Base-by-base conservation (phyloP, 2,329 filamentous ascomycete species). In the Dothiorella sarmentorum region DNA sequence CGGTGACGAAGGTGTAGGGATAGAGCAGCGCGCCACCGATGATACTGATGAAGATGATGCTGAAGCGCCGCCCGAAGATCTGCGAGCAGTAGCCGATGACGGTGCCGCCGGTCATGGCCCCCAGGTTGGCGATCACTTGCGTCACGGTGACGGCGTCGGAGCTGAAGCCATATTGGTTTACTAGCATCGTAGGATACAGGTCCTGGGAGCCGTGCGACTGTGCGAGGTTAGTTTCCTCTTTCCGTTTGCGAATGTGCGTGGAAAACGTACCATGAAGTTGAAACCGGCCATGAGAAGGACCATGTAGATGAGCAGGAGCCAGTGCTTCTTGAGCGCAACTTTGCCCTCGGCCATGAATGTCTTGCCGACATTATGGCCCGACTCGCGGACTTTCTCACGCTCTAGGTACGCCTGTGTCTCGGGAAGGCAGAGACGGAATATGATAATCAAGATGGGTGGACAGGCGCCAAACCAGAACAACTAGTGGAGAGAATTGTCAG, bases 231-330 rank as follows among this genome's bases (percentile, higher is more conserved):
- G 40, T 11, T 73, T 75, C 59, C 40, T 55, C 7, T 49, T 6
- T 52, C 24, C 3, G 51, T 68, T 49, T 37, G 35, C 9, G 15
- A 44, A 13, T 33, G 17, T 27, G 22, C 3, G 26, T 22, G 76
- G 7, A 11, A 7, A 6, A 35, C 20, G 10, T 15, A 51, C 45
- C 88, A 94, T 91, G 69, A 94, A 95, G 75, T 95, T 96, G 78
- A 96, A 94, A 3, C 90, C 90, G 1, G 90, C 87, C 90, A 95
- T 95, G 37, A 96, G 78, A 18, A 96, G 77, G 6, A 96, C 89
- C 59, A 96, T 79, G 74, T 96, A 96, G 33, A 85, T 77, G 58
- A 96, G 78, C 2, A 95, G 73, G 13, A 90, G 63, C 91, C 91
- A 96, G 73, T 96, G 90, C 10, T 84, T 82, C 72, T 84, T 87